A percentile compares a stretch with the other conserved stretches of the same genome.
These are phyloP conservation scores for Yamadazyma diddensiae DNA, from an alignment of 1,139 yeast genomes.

Conservation along the genomic window DNA sequence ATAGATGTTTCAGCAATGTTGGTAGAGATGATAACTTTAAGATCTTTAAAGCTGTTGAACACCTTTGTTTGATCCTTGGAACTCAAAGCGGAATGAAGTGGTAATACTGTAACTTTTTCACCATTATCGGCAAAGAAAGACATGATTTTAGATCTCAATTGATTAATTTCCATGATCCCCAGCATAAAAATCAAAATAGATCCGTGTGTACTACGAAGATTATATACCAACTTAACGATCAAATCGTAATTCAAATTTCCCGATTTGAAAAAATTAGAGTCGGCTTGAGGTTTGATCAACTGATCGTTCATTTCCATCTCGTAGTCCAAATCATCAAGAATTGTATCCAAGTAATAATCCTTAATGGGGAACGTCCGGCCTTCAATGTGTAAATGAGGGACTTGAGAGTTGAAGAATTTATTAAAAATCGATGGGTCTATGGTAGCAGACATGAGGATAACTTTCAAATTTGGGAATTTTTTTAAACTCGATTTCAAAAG, in stretches of 20 bases:
- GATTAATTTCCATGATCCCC: conserved; percentile 84
- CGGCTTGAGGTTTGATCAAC: conserved; percentile 52
- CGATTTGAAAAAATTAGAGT: conserved; percentile 56
- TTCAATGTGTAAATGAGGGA: conserved; percentile 71
- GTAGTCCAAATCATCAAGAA: conserved; percentile 55
- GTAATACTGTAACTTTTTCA: conserved; percentile 49
- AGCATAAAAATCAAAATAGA: conserved; percentile 84
- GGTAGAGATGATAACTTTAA: conserved; percentile 88
- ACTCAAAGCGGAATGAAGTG: conserved; percentile 83
- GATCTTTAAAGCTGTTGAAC: conserved; percentile 48
- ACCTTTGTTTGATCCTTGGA: conserved; percentile 81
- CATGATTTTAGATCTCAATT: conserved; percentile 26
- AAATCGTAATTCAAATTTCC: conserved; percentile 77
- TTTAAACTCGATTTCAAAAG: conserved; percentile 60
- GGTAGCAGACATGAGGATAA: conserved; percentile 93
- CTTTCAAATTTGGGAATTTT: conserved; percentile 51
- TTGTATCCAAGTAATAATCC: conserved; percentile 68
- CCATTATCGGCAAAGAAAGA: conserved; percentile 14
- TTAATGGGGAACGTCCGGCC: conserved; percentile 92
- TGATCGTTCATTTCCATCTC: conserved; percentile 46
- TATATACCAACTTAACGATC: conserved; percentile 52
- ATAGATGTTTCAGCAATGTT: conserved; percentile 88
- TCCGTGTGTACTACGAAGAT: conserved; percentile 53
- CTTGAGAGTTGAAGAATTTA: conserved; percentile 51
- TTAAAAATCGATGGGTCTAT: conserved; percentile 71